Percentiles rank a stretch among this genome's conserved stretches.
These are phyloP conservation scores for Histomonas meleagridis DNA, from an alignment of 208 protist genomes.

Conservation along the genomic window DNA sequence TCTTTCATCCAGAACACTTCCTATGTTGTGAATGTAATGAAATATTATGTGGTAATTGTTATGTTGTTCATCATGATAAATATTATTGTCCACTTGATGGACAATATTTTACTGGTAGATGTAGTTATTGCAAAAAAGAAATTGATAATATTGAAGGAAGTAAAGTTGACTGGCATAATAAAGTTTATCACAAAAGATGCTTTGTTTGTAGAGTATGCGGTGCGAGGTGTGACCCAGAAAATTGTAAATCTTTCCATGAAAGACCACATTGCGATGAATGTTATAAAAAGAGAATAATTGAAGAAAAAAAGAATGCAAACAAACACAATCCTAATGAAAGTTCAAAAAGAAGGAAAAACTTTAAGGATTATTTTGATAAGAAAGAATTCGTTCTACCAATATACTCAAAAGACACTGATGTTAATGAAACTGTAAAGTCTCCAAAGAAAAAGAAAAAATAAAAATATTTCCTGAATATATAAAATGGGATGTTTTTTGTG, in stretches of 20 bases:
- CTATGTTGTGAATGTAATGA: neutral
- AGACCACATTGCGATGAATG: conserved; percentile 12
- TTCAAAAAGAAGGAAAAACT: no score
- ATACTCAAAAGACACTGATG: no score
- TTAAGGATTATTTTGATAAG: no score
- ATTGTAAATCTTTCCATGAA: neutral
- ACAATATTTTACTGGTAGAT: neutral
- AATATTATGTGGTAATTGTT: neutral
- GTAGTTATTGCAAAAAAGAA: neutral
- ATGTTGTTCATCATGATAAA: neutral
- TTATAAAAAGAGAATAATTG: neutral
- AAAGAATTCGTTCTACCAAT: no score
- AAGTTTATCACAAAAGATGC: neutral
- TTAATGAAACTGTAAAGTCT: no score
- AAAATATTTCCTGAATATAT: no score
- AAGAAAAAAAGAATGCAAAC: neutral
- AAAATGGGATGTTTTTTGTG: no score
- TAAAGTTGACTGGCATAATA: neutral
- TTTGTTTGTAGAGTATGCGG: conserved; percentile 25
- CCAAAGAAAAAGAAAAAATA: no score
- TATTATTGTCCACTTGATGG: neutral
- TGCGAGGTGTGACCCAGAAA: neutral
- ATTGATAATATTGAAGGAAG: neutral
- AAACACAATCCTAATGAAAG: no score
- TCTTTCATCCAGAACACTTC: neutral